Conservation (phyloP, 1,139 yeast genomes). For the Geotrichum restrictum region DNA sequence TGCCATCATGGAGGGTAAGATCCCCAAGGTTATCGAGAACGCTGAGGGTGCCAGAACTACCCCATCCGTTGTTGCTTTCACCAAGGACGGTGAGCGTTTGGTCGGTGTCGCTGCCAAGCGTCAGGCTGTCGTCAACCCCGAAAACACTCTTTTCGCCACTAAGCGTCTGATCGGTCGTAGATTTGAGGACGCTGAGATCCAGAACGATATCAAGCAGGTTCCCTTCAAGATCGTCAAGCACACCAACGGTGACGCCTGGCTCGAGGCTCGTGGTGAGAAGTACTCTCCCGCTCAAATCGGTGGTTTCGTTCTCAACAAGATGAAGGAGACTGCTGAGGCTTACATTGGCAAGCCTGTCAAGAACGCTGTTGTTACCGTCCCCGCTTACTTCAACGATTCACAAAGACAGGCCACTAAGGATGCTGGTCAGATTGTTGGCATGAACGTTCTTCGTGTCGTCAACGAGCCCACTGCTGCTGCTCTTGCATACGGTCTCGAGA, state of each 20-base stretch:
- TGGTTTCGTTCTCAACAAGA: slow-evolving; percentile 91
- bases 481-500: slow-evolving; percentile 92
- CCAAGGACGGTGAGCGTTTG: slow-evolving; percentile 90
- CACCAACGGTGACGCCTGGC: slow-evolving; percentile 98
- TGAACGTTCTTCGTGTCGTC: slow-evolving; percentile 93
- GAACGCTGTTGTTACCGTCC: slow-evolving; percentile 96
- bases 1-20: slow-evolving; percentile 95
- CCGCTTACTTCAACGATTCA: slow-evolving; percentile 96
- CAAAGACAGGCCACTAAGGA: slow-evolving; percentile 99
- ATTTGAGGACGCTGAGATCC: slow-evolving; percentile 93
- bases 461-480: slow-evolving; percentile 99
- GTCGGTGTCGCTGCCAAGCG: slow-evolving; percentile 99
- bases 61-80: slow-evolving; percentile 97
- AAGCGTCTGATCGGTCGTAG: slow-evolving; percentile 98
- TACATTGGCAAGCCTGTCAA: slow-evolving; percentile 78
- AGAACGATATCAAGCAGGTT: slow-evolving; percentile 92
- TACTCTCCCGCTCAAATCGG: slow-evolving; percentile 96
- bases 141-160: slow-evolving; percentile 95
- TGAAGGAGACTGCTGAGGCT: slow-evolving; percentile 96
- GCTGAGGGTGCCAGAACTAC: slow-evolving; percentile 99
- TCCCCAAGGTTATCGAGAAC: slow-evolving; percentile 94
- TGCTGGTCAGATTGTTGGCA: slow-evolving; percentile 96
- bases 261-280: slow-evolving; percentile 87
- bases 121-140: slow-evolving; percentile 98
- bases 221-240: slow-evolving; percentile 97